phyloP scores from a whole-genome alignment of 768 basidiomycete species.

The Russula sp. region DNA sequence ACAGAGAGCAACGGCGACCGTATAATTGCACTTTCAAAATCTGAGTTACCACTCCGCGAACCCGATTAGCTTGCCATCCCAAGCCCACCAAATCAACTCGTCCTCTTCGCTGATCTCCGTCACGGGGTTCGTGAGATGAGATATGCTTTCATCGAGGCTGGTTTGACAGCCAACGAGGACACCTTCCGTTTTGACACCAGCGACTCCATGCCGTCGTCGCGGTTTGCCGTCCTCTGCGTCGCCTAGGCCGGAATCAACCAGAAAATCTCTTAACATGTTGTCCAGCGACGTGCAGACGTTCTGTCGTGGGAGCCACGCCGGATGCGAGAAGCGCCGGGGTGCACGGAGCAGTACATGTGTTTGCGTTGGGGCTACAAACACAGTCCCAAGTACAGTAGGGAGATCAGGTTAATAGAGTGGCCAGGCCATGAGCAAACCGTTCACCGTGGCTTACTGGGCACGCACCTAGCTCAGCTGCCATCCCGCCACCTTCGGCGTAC shows the following conservation, averaged over 20 bases:
- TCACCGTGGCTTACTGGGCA: background rate
- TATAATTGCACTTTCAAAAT: background rate
- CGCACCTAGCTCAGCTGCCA: conserved; percentile 45
- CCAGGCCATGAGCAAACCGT: background rate
- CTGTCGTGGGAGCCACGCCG: conserved; percentile 49
- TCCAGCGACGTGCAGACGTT: conserved; percentile 42
- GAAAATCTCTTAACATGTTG: conserved; percentile 38
- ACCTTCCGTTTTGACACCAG: conserved; percentile 40
- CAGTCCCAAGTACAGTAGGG: no score
- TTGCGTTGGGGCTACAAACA: conserved; percentile 45
- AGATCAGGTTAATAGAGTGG: background rate
- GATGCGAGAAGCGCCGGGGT: conserved; percentile 47
- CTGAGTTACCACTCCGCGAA: conserved; percentile 45
- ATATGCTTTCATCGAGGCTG: conserved; percentile 8
- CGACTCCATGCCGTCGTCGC: conserved; percentile 5
- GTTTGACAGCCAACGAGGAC: conserved; percentile 41
- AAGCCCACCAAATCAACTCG: conserved; percentile 53
- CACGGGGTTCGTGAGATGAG: background rate
- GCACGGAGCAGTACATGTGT: conserved; percentile 48
- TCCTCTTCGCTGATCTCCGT: conserved; percentile 39
- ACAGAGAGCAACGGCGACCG: background rate
- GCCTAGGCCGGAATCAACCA: conserved; percentile 34
- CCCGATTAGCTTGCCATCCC: conserved; percentile 48
- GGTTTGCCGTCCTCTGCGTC: conserved; percentile 29
- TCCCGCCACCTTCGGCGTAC: conserved; percentile 44